Evolutionary conservation across 1,139 yeast species (phyloP).

Genomic region (Kluyveromyces sp.): DNA sequence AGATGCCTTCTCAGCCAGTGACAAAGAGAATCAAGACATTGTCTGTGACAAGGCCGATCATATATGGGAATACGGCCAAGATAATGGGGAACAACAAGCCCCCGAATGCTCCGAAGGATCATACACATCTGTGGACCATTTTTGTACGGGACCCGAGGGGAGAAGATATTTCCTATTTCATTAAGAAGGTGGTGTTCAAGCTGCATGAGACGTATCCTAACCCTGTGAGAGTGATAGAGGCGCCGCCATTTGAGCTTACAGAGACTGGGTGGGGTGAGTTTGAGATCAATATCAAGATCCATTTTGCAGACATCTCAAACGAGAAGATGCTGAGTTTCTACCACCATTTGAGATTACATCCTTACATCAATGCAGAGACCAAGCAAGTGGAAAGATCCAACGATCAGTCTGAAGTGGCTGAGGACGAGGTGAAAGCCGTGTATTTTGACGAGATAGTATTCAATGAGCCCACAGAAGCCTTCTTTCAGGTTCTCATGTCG

Average conservation of each 20-base stretch:
- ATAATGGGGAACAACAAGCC: conserved; percentile 61
- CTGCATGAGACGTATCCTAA: conserved; percentile 90
- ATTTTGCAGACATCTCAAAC: conserved; percentile 75
- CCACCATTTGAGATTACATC: conserved; percentile 88
- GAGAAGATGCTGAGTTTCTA: conserved; percentile 84
- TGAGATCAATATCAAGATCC: conserved; percentile 81
- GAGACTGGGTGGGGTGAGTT: conserved; percentile 99
- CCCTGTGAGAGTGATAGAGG: conserved; percentile 74
- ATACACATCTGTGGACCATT: conserved; percentile 94
- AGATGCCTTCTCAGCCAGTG: conserved; percentile 17
- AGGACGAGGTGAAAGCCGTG: conserved; percentile 53
- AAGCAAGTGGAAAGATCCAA: conserved; percentile 18
- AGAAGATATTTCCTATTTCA: conserved; percentile 73
- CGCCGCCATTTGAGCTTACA: conserved; percentile 90
- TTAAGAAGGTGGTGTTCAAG: conserved; percentile 88
- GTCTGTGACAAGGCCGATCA: conserved; percentile 74
- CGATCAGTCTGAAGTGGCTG: conserved; percentile 16
- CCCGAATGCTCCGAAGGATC: conserved; percentile 74
- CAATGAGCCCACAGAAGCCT: conserved; percentile 88
- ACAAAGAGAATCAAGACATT: conserved; percentile 46
- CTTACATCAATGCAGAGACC: conserved; percentile 45
- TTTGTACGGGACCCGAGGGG: conserved; percentile 80
- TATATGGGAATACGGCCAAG: conserved; percentile 81
- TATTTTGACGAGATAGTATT: conserved; percentile 88
- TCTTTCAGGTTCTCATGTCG: conserved; percentile 65